Evolutionary conservation across 139 green algal species (phyloP), one percentile per base, ranked within the genome.

Genomic region (Closterium sp.): DNA sequence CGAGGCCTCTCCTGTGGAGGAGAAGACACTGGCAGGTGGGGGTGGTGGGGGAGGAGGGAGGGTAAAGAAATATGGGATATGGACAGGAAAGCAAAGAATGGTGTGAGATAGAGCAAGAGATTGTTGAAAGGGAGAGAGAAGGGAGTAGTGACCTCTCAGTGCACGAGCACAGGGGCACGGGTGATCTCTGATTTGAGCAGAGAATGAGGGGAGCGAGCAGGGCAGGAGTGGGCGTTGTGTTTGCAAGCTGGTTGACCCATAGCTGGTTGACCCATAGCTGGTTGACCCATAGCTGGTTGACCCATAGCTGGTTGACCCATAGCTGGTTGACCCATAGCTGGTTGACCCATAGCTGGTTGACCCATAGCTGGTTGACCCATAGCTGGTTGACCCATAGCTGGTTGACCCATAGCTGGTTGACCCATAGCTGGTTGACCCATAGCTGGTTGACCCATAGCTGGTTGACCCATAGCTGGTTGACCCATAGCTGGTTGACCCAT

Each of bases 1-100:
- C 29, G 95, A 97, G 0, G 97, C 96, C 95, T 98, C 97, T 27
- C 97, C 97, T 13, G 96, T 96, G 32, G 95, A 97, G 91, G 94
- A 96, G 93, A 97, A 98, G 30, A 87, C 19, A 27, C 90, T 92
- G 73, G 29, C 13, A 27, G 5, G 9, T 7, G 87, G 22, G 87
- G 22, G 38, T 70, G 87, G 7, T 88, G 85, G 85, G 42, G 42
- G 22, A 19, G 11, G 19, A 91, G 1, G 4, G 50, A 24, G 88
- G 88, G 13, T 7, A 13, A 34, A 91, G 38, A 6, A 42, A 42
- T 6, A 42, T 42, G 34, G 38, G 38, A 17, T 9, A 9, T 50
- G 38, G 38, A 50, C 38, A 50, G 38, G 13, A 50, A 50, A 7
- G 38, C 7, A 50, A 50, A 50, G 38, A 50, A 17, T 17, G 11